These are phyloP conservation scores for Xylariaceae sp. DNA, from an alignment of 2,329 filamentous ascomycete species.

Conservation along the genomic window DNA sequence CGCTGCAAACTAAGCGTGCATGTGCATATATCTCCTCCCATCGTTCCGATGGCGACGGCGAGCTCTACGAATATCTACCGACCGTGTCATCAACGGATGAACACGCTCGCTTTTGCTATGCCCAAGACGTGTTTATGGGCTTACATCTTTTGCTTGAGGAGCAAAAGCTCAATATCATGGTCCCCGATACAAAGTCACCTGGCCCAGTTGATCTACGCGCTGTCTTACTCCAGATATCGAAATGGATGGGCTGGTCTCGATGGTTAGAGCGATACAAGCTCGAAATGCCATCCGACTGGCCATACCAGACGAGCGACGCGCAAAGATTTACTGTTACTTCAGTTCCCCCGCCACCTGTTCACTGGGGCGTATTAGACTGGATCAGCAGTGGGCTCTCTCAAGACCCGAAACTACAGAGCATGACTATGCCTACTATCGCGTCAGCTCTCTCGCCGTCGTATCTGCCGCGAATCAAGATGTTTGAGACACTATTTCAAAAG, in stretches of 20 bases:
- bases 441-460: constrained; percentile 32
- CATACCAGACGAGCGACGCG: constrained; percentile 14
- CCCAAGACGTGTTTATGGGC: constrained; percentile 65
- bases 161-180: constrained; percentile 67
- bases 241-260: constrained; percentile 69
- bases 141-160: constrained; percentile 89
- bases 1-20: constrained; percentile 52
- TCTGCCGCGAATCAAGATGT: constrained; percentile 63
- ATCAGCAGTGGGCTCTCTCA: constrained; percentile 43
- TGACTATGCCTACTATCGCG: constrained; percentile 20
- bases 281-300: constrained; percentile 46
- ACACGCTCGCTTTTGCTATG: constrained; percentile 53
- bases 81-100: constrained; percentile 50
- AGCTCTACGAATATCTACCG: constrained; percentile 57
- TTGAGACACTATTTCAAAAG: constrained; percentile 61
- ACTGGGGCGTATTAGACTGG: constrained; percentile 47
- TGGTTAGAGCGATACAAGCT: constrained; percentile 48
- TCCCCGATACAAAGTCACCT: constrained; percentile 40
- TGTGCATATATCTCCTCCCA: constrained; percentile 59
- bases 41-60: constrained; percentile 51
- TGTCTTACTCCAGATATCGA: constrained; percentile 71
- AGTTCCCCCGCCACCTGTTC: constrained; percentile 26
- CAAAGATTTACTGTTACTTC: constrained; percentile 8
- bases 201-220: constrained; percentile 56
- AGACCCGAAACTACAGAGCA: constrained; percentile 10